These are phyloP conservation scores for Aspergillus sp. DNA, from an alignment of 2,329 filamentous ascomycete genomes.

Conservation along the genomic window DNA sequence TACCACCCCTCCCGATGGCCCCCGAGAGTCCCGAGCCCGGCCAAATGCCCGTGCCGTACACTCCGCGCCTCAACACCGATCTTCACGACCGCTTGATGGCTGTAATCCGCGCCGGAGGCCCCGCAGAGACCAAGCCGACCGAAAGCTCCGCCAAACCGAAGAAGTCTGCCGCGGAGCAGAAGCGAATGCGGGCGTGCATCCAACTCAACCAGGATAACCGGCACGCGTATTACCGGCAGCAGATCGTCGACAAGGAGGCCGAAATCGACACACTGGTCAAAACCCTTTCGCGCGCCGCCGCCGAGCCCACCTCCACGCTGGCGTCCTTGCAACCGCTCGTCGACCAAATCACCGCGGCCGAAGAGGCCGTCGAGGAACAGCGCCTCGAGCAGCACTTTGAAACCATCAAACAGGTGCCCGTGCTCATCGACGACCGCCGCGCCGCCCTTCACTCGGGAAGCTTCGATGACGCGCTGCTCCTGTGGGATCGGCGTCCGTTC, in stretches of 20 bases:
- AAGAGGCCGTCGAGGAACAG: conserved; percentile 7
- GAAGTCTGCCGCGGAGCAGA: conserved; percentile 9
- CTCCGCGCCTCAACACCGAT: conserved; percentile 35
- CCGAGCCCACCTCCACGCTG: conserved; percentile 18
- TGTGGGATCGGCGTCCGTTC: conserved; percentile 67
- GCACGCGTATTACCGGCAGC: conserved; percentile 10
- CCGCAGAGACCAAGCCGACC: neutral
- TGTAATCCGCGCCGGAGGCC: conserved; percentile 9
- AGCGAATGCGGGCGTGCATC: conserved; percentile 9
- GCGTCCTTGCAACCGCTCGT: conserved; percentile 22
- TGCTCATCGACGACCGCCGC: conserved; percentile 54
- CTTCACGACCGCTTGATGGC: conserved; percentile 32
- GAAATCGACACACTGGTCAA: conserved; percentile 28
- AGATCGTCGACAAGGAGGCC: conserved; percentile 14
- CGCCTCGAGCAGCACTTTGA: conserved; percentile 24
- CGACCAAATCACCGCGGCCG: conserved; percentile 15
- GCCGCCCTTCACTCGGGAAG: conserved; percentile 24
- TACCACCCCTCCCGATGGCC: conserved; percentile 20
- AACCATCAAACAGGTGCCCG: conserved; percentile 34
- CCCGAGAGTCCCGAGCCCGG: conserved; percentile 18
- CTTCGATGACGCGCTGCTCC: conserved; percentile 52
- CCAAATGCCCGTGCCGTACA: conserved; percentile 17
- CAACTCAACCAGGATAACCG: conserved; percentile 28
- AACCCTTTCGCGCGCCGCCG: conserved; percentile 22
- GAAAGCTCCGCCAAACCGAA: neutral